Conservation (phyloP, 2,329 filamentous ascomycete genomes). For the Ceratocystis ficicola region DNA sequence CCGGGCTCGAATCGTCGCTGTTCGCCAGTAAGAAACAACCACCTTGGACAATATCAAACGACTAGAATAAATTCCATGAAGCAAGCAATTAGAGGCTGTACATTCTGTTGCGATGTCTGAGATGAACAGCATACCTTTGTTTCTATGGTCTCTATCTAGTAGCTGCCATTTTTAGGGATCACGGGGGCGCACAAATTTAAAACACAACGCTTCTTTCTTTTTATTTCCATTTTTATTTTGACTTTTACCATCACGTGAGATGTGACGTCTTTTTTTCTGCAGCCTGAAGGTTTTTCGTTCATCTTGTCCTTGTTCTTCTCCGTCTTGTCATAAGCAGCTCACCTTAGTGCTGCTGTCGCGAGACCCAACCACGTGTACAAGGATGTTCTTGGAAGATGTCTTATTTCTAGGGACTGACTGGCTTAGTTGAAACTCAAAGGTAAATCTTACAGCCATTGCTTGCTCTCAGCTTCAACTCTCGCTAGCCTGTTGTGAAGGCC, state of each 20-base stretch:
- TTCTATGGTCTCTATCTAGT: neutral
- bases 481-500: neutral
- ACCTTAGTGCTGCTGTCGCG: no score
- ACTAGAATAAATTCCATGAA: neutral
- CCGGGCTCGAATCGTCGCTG: constrained; percentile 3
- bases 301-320: neutral
- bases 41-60: neutral
- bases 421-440: neutral
- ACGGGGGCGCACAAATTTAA: neutral
- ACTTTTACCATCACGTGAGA: no score
- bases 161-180: neutral
- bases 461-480: neutral
- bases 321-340: no score
- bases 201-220: neutral
- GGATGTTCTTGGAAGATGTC: neutral
- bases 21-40: neutral
- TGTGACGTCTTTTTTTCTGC: no score
- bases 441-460: neutral
- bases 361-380: neutral
- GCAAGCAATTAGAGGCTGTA: no score
- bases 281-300: neutral
- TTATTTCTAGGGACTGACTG: neutral
- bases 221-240: no score
- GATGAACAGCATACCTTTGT: neutral
- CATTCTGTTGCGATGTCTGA: neutral